Conservation (phyloP, 257 asterid genomes). For the Echites panduratus region DNA sequence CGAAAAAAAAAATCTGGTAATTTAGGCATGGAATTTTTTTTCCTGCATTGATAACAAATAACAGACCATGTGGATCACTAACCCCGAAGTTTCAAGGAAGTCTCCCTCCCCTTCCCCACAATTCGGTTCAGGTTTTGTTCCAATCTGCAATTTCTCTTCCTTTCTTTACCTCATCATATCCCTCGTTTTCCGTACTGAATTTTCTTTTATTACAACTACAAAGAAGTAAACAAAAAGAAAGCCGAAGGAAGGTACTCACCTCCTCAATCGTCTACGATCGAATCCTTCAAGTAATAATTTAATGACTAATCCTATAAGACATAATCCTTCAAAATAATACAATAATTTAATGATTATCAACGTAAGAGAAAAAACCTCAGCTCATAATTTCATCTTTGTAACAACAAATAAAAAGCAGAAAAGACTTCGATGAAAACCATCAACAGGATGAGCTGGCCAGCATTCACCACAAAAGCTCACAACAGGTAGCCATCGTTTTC, state of each 20-base stretch:
- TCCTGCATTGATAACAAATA: not conserved
- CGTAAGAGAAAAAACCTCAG: no score
- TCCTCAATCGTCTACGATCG: not conserved
- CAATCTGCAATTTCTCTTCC: not conserved
- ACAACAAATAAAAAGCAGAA: not conserved
- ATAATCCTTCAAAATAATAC: no score
- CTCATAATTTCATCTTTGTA: not conserved
- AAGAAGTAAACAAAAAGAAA: not conserved
- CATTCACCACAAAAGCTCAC: not conserved
- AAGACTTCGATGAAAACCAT: not conserved
- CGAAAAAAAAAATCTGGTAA: no score
- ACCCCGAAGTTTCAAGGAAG: not conserved
- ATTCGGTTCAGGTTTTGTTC: not conserved
- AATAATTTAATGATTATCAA: no score
- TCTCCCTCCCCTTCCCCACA: not conserved
- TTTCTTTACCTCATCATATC: not conserved
- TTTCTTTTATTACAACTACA: not conserved
- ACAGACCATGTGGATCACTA: constrained; percentile 10
- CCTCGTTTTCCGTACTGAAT: not conserved
- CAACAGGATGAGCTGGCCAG: not conserved
- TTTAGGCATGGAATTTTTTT: not conserved
- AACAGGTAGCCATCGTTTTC: not conserved
- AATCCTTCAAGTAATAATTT: not conserved
- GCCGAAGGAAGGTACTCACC: not conserved
- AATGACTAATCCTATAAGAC: no score